phyloP scores from a whole-genome alignment of 345 rosid genomes.

The Diplotaxis tenuifolia region DNA sequence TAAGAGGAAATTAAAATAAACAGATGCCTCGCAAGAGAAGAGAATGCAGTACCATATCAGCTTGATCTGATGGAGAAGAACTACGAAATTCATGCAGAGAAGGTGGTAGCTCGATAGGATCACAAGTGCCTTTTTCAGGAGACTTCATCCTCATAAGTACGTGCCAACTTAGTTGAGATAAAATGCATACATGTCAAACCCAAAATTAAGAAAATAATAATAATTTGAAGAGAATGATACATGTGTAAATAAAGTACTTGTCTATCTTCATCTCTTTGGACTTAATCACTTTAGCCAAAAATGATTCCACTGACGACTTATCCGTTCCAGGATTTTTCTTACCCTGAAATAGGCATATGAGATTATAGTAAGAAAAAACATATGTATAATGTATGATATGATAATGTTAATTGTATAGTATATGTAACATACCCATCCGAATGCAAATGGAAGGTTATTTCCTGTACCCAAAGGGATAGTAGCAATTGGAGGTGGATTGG shows the following conservation, averaged over 20 bases:
- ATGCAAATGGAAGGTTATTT: slow-evolving; percentile 85
- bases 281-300: slow-evolving; percentile 56
- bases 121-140: slow-evolving; percentile 57
- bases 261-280: slow-evolving; percentile 90
- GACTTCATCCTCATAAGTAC: slow-evolving; percentile 75
- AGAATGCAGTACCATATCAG: slow-evolving; percentile 41
- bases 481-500: slow-evolving; percentile 84
- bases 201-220: background rate
- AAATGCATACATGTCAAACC: background rate
- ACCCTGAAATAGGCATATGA: slow-evolving; percentile 49
- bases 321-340: slow-evolving; percentile 86
- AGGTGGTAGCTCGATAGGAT: slow-evolving; percentile 75
- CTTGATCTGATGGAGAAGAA: slow-evolving; percentile 55
- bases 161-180: slow-evolving; percentile 61
- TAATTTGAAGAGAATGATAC: background rate
- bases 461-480: slow-evolving; percentile 92
- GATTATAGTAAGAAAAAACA: background rate
- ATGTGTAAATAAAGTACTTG: slow-evolving; percentile 43
- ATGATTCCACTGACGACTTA: slow-evolving; percentile 51
- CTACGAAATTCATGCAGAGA: slow-evolving; percentile 74
- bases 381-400: background rate
- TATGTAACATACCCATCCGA: slow-evolving; percentile 77
- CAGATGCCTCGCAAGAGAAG: background rate
- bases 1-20: background rate
- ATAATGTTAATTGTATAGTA: background rate